Evolutionary conservation across 2,329 filamentous ascomycete species (phyloP).

Genomic region (Graphiopsis chlorocephala): DNA sequence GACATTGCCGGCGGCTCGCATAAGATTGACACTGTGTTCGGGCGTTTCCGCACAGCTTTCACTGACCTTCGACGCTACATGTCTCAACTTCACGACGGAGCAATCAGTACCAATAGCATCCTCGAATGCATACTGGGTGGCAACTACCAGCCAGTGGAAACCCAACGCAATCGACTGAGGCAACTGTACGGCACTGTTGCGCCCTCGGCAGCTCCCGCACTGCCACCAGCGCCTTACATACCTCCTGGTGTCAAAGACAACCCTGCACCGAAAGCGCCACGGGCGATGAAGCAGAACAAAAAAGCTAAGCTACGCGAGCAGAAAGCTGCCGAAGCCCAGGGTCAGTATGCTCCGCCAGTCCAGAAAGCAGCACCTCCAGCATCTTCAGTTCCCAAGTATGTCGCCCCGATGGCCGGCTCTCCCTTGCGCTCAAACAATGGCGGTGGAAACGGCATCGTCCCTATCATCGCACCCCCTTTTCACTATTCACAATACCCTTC

Average conservation of each 20-base stretch:
- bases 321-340: neutral
- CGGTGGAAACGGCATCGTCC: neutral
- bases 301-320: conserved; percentile 5
- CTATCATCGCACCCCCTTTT: neutral
- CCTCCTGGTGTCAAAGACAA: conserved; percentile 2
- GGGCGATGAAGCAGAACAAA: neutral
- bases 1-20: conserved; percentile 86
- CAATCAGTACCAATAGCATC: conserved; percentile 52
- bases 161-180: conserved; percentile 4
- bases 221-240: neutral
- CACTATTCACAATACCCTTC: neutral
- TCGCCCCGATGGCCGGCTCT: neutral
- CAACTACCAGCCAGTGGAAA: conserved; percentile 57
- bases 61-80: conserved; percentile 44
- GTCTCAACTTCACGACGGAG: conserved; percentile 40
- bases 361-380: conserved; percentile 1
- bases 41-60: conserved; percentile 59
- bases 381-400: conserved; percentile 9
- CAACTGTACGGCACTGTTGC: neutral
- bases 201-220: conserved; percentile 3
- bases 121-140: conserved; percentile 71
- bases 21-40: conserved; percentile 65
- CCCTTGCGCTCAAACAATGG: neutral
- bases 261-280: neutral
- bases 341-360: conserved; percentile 1